Base-by-base conservation (phyloP, 345 rosid genomes). In the Lepidium sativum region DNA sequence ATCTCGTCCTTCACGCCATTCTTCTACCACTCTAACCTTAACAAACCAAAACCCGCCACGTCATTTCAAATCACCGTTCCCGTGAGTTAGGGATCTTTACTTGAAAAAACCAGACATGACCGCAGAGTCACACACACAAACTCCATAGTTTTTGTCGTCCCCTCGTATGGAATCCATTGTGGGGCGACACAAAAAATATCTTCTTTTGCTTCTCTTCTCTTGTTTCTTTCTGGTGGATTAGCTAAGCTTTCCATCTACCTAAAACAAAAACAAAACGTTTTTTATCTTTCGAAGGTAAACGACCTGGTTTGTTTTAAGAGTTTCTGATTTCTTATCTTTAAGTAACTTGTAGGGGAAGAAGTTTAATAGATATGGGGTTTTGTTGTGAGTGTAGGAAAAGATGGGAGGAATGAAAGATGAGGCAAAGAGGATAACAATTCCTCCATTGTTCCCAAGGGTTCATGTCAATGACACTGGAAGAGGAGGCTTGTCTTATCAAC, bases 321-420 rank as follows among this genome's bases (percentile, higher is more conserved):
- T 25, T 54, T 54, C 12, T 21, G 16, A 6, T 20, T 20, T 59
- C n/a, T n/a, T n/a, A n/a, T n/a, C n/a, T n/a, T n/a, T n/a, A n/a
- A n/a, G 63, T 63, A 54, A 55, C 75, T 34, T 71, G 70, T 50
- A 38, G 0, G 18, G 4, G 21, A 55, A 63, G 59, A 3, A 20
- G 63, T 13, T 15, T 25, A 40, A 31, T 47, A 32, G 21, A 25
- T 25, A 4, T 25, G 6, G 53, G 47, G 20, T 23, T n/a, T 49
- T 64, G 60, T 20, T 72, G 7, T 43, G 13, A 57, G 6, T 18
- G 18, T 35, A 59, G 53, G 23, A 34, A 56, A 49, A 65, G 16
- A 73, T 64, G 70, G 71, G 77, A 66, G 72, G 72, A 53, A 66
- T 73, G 77, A 73, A 73, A 73, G 77, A 73, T 66, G 77, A 73